phyloP scores from a whole-genome alignment of 768 basidiomycete genomes.

The Lactarius quietus region DNA sequence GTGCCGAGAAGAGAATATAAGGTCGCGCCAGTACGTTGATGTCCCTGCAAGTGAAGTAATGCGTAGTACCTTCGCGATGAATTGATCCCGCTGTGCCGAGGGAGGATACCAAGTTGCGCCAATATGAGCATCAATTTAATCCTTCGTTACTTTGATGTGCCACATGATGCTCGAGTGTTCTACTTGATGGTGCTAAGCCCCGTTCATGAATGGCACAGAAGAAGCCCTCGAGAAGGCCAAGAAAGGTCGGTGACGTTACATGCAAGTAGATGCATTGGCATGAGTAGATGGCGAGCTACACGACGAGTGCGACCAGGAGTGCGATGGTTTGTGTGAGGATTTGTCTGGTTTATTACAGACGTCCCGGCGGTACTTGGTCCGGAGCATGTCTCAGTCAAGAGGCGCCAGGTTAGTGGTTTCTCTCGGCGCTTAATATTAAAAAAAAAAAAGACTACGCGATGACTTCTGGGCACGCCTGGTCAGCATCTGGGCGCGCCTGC shows the following conservation, averaged over 20 bases:
- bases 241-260: neutral
- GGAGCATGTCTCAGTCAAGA: no score
- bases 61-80: neutral
- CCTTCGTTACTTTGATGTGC: neutral
- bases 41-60: neutral
- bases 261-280: neutral
- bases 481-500: neutral
- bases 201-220: no score
- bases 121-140: neutral
- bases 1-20: neutral
- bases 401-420: no score
- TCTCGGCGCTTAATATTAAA: no score
- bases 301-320: neutral
- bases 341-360: neutral
- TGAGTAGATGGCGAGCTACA: neutral
- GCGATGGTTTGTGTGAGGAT: neutral
- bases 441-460: no score
- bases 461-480: neutral
- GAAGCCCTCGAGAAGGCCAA: no score
- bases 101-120: neutral
- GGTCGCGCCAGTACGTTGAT: neutral
- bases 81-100: no score
- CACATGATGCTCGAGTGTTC: neutral
- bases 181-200: neutral
- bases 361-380: no score